Conservation (phyloP, 352 stramenopile species). For the Globisporangium nagaii region DNA sequence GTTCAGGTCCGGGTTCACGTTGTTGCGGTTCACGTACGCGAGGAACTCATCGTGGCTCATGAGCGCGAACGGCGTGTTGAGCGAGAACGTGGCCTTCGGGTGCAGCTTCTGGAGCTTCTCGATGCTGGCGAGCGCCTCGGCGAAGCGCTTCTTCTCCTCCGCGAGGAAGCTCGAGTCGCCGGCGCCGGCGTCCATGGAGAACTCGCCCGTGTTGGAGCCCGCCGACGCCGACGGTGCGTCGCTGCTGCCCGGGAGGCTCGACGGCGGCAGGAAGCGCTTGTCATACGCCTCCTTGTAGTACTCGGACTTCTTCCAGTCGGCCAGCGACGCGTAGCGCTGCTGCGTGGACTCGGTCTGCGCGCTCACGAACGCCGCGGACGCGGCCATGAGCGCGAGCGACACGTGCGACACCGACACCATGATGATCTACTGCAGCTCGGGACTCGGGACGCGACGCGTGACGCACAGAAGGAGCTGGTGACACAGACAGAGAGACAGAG, state of each 20-base stretch:
- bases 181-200: slow-evolving; percentile 5
- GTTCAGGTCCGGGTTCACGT: slow-evolving; percentile 19
- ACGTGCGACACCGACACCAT: slow-evolving; percentile 21
- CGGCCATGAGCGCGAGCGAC: slow-evolving; percentile 13
- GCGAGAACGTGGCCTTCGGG: slow-evolving; percentile 46
- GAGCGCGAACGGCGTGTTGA: slow-evolving; percentile 54
- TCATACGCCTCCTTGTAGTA: slow-evolving; percentile 30
- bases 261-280: slow-evolving; percentile 16
- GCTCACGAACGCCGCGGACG: slow-evolving; percentile 13
- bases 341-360: slow-evolving; percentile 1
- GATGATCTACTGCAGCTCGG: slow-evolving; percentile 1
- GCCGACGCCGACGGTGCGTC: background rate
- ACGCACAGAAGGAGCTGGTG: background rate
- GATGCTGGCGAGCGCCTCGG: slow-evolving; percentile 31
- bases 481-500: background rate
- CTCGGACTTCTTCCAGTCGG: slow-evolving; percentile 29
- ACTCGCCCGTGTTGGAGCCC: slow-evolving; percentile 7
- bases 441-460: too few relatives aligned
- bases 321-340: slow-evolving; percentile 18
- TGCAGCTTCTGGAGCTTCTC: slow-evolving; percentile 38
- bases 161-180: slow-evolving; percentile 1
- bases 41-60: slow-evolving; percentile 56
- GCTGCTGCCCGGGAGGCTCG: slow-evolving; percentile 4
- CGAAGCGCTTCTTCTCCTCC: slow-evolving; percentile 48
- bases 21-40: slow-evolving; percentile 43